Conservation (phyloP, 306 rosid species). For the Glycine soja region DNA sequence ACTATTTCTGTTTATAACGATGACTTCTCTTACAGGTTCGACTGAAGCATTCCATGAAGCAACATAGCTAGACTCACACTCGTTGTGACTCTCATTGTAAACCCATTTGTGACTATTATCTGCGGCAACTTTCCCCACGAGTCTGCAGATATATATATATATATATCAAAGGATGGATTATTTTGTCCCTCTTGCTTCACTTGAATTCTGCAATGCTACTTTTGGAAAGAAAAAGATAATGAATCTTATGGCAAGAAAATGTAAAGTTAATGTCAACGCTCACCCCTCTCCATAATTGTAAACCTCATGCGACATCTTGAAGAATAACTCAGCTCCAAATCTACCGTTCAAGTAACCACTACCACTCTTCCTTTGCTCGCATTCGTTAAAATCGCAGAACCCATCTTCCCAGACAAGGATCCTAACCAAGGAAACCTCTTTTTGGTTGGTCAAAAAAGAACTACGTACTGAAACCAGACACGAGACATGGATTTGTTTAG, state of each 20-base stretch:
- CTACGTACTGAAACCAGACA: constrained; percentile 22
- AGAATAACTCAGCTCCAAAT: constrained; percentile 88
- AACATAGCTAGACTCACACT: constrained; percentile 65
- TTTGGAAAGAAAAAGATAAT: constrained; percentile 12
- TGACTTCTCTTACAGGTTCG: constrained; percentile 63
- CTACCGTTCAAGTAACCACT: constrained; percentile 57
- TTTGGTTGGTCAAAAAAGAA: neutral
- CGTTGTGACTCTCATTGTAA: constrained; percentile 65
- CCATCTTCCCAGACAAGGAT: constrained; percentile 99
- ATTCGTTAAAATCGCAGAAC: constrained; percentile 81
- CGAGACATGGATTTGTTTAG: no score
- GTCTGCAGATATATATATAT: constrained; percentile 57
- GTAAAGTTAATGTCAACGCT: constrained; percentile 35
- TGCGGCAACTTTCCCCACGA: constrained; percentile 84
- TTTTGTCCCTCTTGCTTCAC: neutral
- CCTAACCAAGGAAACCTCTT: constrained; percentile 54
- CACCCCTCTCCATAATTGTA: constrained; percentile 95
- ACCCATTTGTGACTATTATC: constrained; percentile 92
- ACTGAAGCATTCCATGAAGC: constrained; percentile 79
- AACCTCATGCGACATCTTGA: constrained; percentile 98
- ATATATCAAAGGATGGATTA: neutral
- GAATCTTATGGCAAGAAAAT: constrained; percentile 25
- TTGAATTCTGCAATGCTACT: neutral
- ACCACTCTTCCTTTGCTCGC: constrained; percentile 60
- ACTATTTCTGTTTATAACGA: neutral